Conservation (phyloP, 441 rosid species). For the Syzygium malaccense region DNA sequence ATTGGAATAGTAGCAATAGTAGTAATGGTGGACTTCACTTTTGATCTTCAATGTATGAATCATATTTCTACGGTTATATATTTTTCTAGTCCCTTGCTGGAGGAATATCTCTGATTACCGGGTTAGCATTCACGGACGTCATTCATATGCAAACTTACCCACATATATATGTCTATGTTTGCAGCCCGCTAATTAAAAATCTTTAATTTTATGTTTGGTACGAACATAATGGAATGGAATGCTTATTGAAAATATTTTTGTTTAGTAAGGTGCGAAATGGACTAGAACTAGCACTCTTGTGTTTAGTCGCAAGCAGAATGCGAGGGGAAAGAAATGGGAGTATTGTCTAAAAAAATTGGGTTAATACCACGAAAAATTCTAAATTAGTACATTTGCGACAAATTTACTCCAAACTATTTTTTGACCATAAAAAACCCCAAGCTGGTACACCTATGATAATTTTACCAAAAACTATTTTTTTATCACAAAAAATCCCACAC, state of each 20-base stretch:
- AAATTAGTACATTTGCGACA: no score
- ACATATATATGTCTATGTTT: not conserved
- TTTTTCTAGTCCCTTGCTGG: no score
- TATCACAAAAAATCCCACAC: no score
- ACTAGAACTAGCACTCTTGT: not conserved
- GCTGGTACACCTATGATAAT: no score
- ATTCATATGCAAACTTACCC: not conserved
- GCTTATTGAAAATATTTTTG: not conserved
- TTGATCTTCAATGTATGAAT: not conserved
- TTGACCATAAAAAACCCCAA: no score
- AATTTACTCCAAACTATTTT: no score
- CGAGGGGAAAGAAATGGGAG: not conserved
- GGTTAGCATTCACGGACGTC: not conserved
- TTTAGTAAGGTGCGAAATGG: not conserved
- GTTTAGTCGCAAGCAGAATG: not conserved
- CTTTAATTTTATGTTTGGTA: not conserved
- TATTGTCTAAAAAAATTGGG: not conserved
- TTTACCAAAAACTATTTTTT: no score
- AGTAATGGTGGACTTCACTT: not conserved
- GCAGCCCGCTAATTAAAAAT: not conserved
- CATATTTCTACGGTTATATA: no score
- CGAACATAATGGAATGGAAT: not conserved
- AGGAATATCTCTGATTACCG: not conserved
- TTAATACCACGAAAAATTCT: no score
- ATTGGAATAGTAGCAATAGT: not conserved